Evolutionary conservation across 1,284 basidiomycete genomes (phyloP), one percentile per base, ranked within the genome.

Genomic region (Puccinia hordei): DNA sequence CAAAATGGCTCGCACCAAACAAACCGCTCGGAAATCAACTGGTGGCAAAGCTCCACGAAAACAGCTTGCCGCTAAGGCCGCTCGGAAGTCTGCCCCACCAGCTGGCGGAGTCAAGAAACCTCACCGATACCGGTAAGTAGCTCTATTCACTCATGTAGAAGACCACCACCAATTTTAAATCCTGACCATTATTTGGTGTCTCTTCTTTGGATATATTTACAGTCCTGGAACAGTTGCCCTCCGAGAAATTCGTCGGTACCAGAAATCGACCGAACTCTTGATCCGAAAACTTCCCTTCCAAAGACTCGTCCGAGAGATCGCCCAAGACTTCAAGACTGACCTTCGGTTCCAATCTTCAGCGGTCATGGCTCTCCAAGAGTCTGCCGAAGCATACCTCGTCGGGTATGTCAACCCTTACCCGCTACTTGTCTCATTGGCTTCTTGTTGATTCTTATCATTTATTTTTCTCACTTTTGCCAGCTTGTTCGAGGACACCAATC

Each of bases 11-110:
- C 81, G 53, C 71, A 81, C 75, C 57, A 84, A 88, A 89, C 89
- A 90, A 88, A 90, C 90, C 84, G 90, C 89, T 81, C 89, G 90
- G 84, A 90, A 90, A 86, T 89, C 89, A 73, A 90, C 89, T 83
- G 89, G 46, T 49, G 46, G 46, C 46, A 88, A 88, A 85, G 88
- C 88, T 53, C 88, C 88, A 81, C 85, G 88, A 82, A 89, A 89
- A 87, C 88, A 89, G 85, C 87, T 87, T 84, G 87, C 87, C 81
- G 87, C 87, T 86, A 87, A 88, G 86, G 87, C 87, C 81, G 87
- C 87, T 77, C 86, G 85, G 83, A 88, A 88, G 86, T 86, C 87
- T 77, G 87, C 87, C 51, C 86, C 88, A 63, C 84, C 86, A 81
- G 41, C 88, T 78, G 88, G 88, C 83, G 88, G 88, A 86, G 53